Evolutionary conservation across 768 basidiomycete genomes (phyloP).

Genomic region (Boletus rufocinnamomeus): DNA sequence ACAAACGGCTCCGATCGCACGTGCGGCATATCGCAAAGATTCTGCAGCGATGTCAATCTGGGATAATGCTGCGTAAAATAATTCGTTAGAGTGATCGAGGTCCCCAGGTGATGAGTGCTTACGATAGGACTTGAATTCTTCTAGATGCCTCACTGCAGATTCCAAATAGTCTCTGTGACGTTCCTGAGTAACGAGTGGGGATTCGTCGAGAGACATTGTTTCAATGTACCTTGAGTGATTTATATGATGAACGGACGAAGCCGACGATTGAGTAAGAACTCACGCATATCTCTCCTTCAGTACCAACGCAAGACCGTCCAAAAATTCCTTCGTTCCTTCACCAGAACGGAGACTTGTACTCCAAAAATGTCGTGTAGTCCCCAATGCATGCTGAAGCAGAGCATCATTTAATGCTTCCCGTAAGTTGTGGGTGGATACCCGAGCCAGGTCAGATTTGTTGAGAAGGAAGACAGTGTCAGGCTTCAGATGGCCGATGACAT

Average conservation of each 20-base stretch:
- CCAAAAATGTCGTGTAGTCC: slow-evolving; percentile 45
- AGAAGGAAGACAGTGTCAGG: slow-evolving; percentile 67
- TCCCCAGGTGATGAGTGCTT: slow-evolving; percentile 1
- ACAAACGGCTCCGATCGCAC: slow-evolving; percentile 81
- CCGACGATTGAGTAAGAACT: not conserved
- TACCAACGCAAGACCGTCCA: slow-evolving; percentile 54
- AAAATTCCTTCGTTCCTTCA: slow-evolving; percentile 57
- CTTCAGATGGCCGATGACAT: slow-evolving; percentile 51
- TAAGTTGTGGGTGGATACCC: slow-evolving; percentile 9
- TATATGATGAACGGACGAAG: not conserved
- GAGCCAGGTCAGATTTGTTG: slow-evolving; percentile 74
- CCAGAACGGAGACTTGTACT: slow-evolving; percentile 60
- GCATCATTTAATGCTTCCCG: slow-evolving; percentile 22
- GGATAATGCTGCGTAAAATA: slow-evolving; percentile 46
- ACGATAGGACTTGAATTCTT: slow-evolving; percentile 36
- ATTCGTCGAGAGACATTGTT: slow-evolving; percentile 20
- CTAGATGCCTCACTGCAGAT: slow-evolving; percentile 47
- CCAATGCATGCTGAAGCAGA: slow-evolving; percentile 8
- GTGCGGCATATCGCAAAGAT: slow-evolving; percentile 83
- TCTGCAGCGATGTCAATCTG: slow-evolving; percentile 85
- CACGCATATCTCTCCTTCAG: slow-evolving; percentile 39
- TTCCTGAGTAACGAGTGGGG: slow-evolving; percentile 74
- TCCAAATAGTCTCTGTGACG: slow-evolving; percentile 80
- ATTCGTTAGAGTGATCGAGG: not conserved
- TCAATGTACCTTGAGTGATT: slow-evolving; percentile 21